These are phyloP conservation scores for Bretschneidera sinensis DNA, from an alignment of 345 rosid species.

Conservation along the genomic window DNA sequence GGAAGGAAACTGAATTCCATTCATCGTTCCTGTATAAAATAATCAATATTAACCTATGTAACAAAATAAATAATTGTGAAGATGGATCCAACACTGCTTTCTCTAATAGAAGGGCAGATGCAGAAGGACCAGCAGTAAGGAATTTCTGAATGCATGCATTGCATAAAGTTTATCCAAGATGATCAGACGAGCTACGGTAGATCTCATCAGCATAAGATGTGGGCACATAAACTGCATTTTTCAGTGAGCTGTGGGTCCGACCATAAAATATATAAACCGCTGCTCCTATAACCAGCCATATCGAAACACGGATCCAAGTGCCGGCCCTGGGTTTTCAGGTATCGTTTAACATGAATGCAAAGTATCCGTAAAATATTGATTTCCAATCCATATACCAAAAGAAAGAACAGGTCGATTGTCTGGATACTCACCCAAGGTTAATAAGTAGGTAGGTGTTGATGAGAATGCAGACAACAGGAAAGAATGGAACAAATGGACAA, in stretches of 20 bases:
- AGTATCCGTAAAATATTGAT: neutral
- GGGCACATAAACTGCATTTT: conserved; percentile 33
- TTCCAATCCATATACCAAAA: neutral
- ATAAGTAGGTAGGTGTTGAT: conserved; percentile 52
- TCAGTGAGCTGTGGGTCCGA: conserved; percentile 50
- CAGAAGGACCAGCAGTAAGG: too few species aligned
- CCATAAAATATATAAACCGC: conserved; percentile 49
- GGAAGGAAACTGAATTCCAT: too few species aligned
- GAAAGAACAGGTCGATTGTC: conserved; percentile 7
- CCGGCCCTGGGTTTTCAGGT: conserved; percentile 36
- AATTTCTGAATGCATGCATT: too few species aligned
- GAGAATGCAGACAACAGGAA: conserved; percentile 55
- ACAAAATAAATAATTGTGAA: too few species aligned
- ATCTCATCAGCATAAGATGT: conserved; percentile 34
- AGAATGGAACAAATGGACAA: conserved; percentile 55
- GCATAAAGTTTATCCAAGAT: conserved; percentile 6
- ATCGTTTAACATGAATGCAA: conserved; percentile 16
- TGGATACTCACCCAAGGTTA: conserved; percentile 53
- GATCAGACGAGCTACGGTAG: conserved; percentile 25
- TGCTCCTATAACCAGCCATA: conserved; percentile 57
- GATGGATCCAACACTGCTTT: too few species aligned
- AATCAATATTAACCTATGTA: too few species aligned
- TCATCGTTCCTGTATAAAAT: too few species aligned
- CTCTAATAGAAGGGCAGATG: too few species aligned
- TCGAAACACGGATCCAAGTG: conserved; percentile 63